Evolutionary conservation across 23 red algal genomes (phyloP), one percentile per base, ranked within the genome.

Genomic region (Gracilaria vermiculophylla): DNA sequence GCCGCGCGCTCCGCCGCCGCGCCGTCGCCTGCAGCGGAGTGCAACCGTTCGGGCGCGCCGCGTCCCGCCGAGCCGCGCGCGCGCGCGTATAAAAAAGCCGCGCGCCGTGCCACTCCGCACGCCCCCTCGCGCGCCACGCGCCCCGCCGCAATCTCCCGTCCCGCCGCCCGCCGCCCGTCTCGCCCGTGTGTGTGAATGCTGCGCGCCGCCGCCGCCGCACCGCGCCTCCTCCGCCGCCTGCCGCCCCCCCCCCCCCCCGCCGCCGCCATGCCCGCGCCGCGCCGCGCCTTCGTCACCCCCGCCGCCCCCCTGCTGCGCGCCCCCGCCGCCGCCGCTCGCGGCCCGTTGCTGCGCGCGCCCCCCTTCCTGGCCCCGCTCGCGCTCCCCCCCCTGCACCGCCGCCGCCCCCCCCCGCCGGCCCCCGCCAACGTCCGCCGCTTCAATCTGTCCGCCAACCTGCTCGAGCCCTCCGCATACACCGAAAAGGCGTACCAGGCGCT

Each of bases 401-500:
- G 39, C 24, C 43, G 23, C 19, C 27, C 24, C 13, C 10, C 58
- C n/a, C 80, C 60, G 29, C 80, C 14, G 39, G 23, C 20, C 39
- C 61, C n/a, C 36, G 57, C 42, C 61, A 16, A 21, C 11, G 50
- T 6, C 19, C 74, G 74, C 4, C 50, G 50, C 42, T 69, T 74
- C 3, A 20, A 27, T 7, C 53, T 27, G 19, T 40, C 37, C 11
- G 88, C 79, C 19, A 88, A 87, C 25, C 52, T 98, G 34, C 81
- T 98, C 8, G 89, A 98, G 39, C 82, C 96, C 2, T 89, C 94
- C 40, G 62, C 66, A 11, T 98, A 98, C 73, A 98, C 96, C 6
- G 96, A 98, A 53, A 95, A 92, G 73, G 91, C 96, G n/a, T 98
- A 89, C 58, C 44, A 66, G n/a, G 92, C 87, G 27, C 44, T 98